These are phyloP conservation scores for Chlorella sp. DNA, from an alignment of 139 green algal genomes.

Conservation along the genomic window DNA sequence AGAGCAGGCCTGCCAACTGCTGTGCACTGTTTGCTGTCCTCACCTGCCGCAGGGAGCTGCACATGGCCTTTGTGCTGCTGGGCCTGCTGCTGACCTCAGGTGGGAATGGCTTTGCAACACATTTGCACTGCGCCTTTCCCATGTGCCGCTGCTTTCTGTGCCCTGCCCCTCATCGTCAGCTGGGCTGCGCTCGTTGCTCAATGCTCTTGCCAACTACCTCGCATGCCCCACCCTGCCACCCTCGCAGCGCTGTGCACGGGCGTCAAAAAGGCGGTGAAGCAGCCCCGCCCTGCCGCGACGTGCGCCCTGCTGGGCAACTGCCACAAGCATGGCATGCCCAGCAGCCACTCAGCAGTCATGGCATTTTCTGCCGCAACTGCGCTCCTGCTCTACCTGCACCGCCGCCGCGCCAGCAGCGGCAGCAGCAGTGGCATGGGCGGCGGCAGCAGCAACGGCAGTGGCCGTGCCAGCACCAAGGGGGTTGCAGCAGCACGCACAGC, in stretches of 20 bases:
- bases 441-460: not conserved
- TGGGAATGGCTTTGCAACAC: too few relatives aligned
- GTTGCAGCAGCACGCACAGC: not conserved
- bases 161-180: too few relatives aligned
- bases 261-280: constrained; percentile 34
- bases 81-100: constrained; percentile 10
- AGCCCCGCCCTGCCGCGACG: constrained; percentile 26
- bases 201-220: too few relatives aligned
- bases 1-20: too few relatives aligned
- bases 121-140: too few relatives aligned
- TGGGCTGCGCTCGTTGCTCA: too few relatives aligned
- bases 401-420: not conserved
- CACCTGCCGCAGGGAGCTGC: constrained; percentile 15
- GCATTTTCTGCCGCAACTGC: constrained; percentile 17
- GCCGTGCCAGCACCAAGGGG: not conserved
- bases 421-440: not conserved
- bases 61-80: constrained; percentile 3
- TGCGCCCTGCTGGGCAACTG: constrained; percentile 40
- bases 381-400: constrained; percentile 23
- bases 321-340: constrained; percentile 42
- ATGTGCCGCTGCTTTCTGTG: too few relatives aligned
- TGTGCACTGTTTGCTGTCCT: not conserved
- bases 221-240: not conserved
- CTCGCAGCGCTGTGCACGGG: constrained; percentile 13
- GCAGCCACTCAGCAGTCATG: constrained; percentile 36